These are phyloP conservation scores for Candida ponderosae DNA, from an alignment of 805 yeast genomes.

Conservation along the genomic window DNA sequence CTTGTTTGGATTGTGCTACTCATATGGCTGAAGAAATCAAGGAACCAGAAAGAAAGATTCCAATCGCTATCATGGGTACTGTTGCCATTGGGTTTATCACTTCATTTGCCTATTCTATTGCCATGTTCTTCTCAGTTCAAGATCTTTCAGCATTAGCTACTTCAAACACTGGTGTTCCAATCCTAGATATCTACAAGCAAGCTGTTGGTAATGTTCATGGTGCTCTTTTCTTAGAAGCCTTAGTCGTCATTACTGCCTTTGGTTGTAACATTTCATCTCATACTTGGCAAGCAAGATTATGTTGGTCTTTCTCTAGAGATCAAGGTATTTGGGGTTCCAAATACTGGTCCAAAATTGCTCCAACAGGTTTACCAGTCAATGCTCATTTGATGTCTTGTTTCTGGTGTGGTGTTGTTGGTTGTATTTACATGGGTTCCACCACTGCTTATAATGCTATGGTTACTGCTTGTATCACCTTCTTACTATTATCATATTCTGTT, in stretches of 20 bases:
- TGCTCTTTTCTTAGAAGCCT: constrained; percentile 41
- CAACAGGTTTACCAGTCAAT: constrained; percentile 45
- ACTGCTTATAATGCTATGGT: constrained; percentile 63
- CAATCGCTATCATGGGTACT: constrained; percentile 53
- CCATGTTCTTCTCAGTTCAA: constrained; percentile 52
- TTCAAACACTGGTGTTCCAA: constrained; percentile 52
- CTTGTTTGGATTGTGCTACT: constrained; percentile 63
- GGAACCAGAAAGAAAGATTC: constrained; percentile 47
- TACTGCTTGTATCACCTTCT: constrained; percentile 51
- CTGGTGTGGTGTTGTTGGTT: constrained; percentile 47
- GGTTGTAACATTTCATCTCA: constrained; percentile 55
- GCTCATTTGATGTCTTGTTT: constrained; percentile 50
- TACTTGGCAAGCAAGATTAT: constrained; percentile 61
- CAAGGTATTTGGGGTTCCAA: constrained; percentile 50
- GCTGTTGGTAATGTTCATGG: constrained; percentile 45
- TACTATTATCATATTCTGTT: constrained; percentile 48
- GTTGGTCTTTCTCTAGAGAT: constrained; percentile 66
- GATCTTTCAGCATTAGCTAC: constrained; percentile 40
- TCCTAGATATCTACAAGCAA: constrained; percentile 55
- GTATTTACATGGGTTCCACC: constrained; percentile 57
- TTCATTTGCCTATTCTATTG: constrained; percentile 39
- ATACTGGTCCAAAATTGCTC: constrained; percentile 40
- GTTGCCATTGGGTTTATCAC: constrained; percentile 61
- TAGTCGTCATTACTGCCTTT: constrained; percentile 45
- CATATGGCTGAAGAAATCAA: constrained; percentile 62